phyloP scores from a whole-genome alignment of 2,329 filamentous ascomycete genomes.

The Rutstroemia sp. region DNA sequence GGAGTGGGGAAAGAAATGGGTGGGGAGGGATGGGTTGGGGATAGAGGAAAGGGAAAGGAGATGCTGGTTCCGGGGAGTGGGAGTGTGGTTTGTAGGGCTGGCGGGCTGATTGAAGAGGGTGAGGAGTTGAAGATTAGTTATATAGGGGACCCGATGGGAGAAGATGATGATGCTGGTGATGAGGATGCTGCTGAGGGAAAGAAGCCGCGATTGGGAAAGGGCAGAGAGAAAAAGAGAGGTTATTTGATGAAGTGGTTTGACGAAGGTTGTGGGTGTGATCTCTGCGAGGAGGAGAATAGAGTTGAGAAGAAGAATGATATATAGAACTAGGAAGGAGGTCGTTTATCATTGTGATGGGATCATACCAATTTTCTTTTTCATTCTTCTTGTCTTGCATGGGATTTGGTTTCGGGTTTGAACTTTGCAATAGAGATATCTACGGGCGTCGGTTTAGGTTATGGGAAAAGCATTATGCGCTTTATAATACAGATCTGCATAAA shows the following conservation, averaged over 20 bases:
- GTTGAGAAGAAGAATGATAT: not conserved
- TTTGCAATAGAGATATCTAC: too few relatives aligned
- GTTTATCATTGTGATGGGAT: too few relatives aligned
- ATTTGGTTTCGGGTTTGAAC: too few relatives aligned
- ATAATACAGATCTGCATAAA: too few relatives aligned
- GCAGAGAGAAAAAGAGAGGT: not conserved
- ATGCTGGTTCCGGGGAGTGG: constrained; percentile 17
- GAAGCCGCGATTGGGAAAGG: not conserved
- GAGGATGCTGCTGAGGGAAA: not conserved
- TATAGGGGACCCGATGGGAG: constrained; percentile 19
- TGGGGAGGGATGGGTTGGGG: not conserved
- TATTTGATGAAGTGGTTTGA: not conserved
- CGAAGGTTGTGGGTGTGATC: not conserved
- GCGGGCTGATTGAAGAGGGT: constrained; percentile 18
- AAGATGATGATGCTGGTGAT: not conserved
- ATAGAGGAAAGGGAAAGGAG: not conserved
- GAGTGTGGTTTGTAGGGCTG: constrained; percentile 17
- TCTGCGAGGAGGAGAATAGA: not conserved
- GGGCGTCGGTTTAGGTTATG: too few relatives aligned
- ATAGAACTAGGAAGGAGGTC: too few relatives aligned
- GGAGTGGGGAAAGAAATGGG: not conserved
- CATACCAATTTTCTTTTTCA: too few relatives aligned
- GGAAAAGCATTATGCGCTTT: too few relatives aligned
- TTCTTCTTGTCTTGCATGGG: too few relatives aligned
- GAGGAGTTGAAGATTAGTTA: constrained; percentile 27